Conservation (phyloP, 179 eudicot species). For the Drosera spatulata region DNA sequence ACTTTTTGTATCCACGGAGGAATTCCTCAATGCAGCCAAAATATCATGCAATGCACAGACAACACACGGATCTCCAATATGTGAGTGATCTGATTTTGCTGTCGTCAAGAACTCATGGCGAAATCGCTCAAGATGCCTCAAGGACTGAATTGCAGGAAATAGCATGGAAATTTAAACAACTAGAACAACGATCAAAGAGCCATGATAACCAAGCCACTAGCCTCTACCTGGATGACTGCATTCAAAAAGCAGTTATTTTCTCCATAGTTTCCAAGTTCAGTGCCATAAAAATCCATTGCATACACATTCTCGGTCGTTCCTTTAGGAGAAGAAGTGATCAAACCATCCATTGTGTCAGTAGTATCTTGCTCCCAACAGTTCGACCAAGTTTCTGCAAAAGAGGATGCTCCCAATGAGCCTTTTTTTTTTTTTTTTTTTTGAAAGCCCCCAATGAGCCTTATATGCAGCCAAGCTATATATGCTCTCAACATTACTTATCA, state of each 20-base stretch:
- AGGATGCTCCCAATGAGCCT: too few relatives aligned
- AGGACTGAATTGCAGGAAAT: constrained; percentile 29
- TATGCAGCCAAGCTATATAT: too few relatives aligned
- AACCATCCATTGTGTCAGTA: too few relatives aligned
- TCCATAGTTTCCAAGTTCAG: constrained; percentile 77
- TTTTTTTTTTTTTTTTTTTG: too few relatives aligned
- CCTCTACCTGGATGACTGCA: constrained; percentile 86
- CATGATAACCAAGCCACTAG: neutral
- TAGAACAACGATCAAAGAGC: neutral
- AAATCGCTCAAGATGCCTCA: constrained; percentile 77
- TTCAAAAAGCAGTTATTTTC: constrained; percentile 95
- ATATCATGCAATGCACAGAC: constrained; percentile 76
- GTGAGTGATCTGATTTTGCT: constrained; percentile 53
- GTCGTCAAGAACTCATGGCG: constrained; percentile 72
- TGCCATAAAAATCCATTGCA: constrained; percentile 20
- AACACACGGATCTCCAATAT: constrained; percentile 97
- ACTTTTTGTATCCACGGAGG: constrained; percentile 33
- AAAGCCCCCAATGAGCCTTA: too few relatives aligned
- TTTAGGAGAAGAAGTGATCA: constrained; percentile 12
- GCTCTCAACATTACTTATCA: too few relatives aligned
- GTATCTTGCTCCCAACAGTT: too few relatives aligned
- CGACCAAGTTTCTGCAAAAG: too few relatives aligned
- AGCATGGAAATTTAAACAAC: neutral
- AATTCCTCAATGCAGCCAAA: constrained; percentile 52
- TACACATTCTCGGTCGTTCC: constrained; percentile 17